Percentiles rank a stretch among this genome's conserved stretches.
Evolutionary conservation across 2,329 filamentous ascomycete genomes (phyloP).

Genomic region (Botrytis pseudocinerea): DNA sequence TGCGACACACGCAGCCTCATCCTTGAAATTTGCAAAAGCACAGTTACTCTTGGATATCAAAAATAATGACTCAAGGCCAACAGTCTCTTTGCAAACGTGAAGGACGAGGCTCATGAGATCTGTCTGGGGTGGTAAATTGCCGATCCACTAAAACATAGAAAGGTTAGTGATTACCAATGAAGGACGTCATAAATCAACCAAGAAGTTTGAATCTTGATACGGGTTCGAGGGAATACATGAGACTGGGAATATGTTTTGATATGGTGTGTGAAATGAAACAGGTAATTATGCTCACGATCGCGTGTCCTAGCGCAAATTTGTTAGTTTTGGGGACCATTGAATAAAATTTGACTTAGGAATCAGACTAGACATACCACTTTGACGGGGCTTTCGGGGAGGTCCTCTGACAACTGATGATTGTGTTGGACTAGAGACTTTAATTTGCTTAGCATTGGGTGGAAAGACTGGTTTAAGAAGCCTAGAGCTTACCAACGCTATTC

Average conservation of each 20-base stretch:
- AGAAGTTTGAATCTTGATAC: neutral
- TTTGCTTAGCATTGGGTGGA: conserved; percentile 21
- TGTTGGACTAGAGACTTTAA: conserved; percentile 39
- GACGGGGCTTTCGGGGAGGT: conserved; percentile 57
- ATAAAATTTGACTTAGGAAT: neutral
- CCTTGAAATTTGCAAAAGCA: conserved; percentile 92
- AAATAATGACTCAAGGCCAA: conserved; percentile 83
- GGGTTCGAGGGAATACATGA: neutral
- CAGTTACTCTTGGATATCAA: conserved; percentile 97
- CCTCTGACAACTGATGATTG: conserved; percentile 51
- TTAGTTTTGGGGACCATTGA: neutral
- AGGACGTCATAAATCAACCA: neutral
- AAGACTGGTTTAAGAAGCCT: neutral
- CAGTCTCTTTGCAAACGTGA: conserved; percentile 78
- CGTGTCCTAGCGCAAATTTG: conserved; percentile 63
- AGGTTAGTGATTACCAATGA: neutral
- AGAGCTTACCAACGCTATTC: conserved; percentile 37
- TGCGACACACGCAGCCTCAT: conserved; percentile 70
- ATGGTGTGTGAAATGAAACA: neutral
- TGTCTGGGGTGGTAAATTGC: conserved; percentile 84
- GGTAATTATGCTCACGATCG: conserved; percentile 50
- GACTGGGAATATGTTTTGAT: neutral
- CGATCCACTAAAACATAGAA: conserved; percentile 66
- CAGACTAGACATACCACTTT: conserved; percentile 54
- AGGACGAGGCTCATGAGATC: conserved; percentile 83